These are phyloP conservation scores for Monosporascus sp. DNA, from an alignment of 2,329 filamentous ascomycete genomes.

Conservation along the genomic window DNA sequence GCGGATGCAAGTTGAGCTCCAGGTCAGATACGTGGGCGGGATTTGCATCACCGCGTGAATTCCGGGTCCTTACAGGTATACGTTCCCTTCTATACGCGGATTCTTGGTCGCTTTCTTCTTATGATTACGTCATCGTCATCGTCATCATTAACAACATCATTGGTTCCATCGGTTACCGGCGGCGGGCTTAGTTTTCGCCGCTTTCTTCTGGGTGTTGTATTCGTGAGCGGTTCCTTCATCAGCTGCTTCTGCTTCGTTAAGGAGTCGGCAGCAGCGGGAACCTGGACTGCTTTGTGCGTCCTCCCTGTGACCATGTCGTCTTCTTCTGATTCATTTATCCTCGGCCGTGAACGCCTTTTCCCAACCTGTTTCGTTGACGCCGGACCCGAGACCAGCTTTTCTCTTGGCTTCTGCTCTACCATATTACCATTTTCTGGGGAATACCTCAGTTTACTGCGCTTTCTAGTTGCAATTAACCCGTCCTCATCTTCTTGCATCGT, in stretches of 20 bases:
- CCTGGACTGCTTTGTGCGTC: too few species aligned
- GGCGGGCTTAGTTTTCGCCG: neutral
- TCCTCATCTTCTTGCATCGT: neutral
- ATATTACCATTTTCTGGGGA: neutral
- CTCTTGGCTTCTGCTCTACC: too few species aligned
- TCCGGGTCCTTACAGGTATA: too few species aligned
- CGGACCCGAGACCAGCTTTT: too few species aligned
- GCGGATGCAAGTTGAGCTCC: too few species aligned
- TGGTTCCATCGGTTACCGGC: neutral
- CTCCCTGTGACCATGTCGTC: too few species aligned
- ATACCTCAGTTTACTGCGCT: neutral
- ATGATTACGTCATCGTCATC: neutral
- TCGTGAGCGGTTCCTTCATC: neutral
- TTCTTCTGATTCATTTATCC: too few species aligned
- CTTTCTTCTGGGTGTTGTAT: neutral
- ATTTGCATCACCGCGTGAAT: too few species aligned
- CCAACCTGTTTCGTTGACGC: too few species aligned
- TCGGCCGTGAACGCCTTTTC: too few species aligned
- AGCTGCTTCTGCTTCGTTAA: neutral
- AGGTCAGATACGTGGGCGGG: too few species aligned
- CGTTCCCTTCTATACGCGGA: too few species aligned
- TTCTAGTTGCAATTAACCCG: neutral
- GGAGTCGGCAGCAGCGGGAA: neutral
- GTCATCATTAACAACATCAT: neutral
- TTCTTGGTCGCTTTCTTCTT: neutral